Conservation (phyloP, 352 stramenopile genomes). For the Thalassiosira gravida region DNA sequence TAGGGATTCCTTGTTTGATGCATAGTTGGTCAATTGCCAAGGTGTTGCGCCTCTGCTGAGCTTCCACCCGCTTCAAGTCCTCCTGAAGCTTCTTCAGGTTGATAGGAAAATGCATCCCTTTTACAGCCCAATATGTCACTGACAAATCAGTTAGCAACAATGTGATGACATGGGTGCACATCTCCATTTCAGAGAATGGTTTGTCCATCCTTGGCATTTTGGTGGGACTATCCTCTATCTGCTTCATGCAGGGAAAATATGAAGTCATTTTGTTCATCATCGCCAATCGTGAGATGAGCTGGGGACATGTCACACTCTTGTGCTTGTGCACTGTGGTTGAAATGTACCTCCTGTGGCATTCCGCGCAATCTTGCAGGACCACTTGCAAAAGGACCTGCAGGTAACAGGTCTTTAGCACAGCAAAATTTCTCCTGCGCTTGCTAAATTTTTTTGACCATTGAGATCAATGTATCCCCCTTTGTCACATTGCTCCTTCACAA, state of each 20-base stretch:
- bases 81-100: background rate
- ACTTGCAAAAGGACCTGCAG: too few relatives aligned
- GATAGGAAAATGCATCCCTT: background rate
- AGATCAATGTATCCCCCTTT: background rate
- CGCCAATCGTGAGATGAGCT: background rate
- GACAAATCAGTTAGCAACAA: background rate
- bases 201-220: background rate
- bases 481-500: constrained; percentile 8
- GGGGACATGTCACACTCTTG: background rate
- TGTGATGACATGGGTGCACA: background rate
- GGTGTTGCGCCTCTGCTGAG: too few relatives aligned
- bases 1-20: too few relatives aligned
- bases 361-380: too few relatives aligned
- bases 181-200: background rate
- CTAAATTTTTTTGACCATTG: background rate
- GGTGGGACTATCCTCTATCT: background rate
- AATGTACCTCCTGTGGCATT: background rate
- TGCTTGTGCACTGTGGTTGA: background rate
- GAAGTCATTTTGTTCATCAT: background rate
- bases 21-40: too few relatives aligned
- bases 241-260: background rate
- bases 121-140: background rate
- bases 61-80: background rate
- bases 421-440: too few relatives aligned
- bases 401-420: too few relatives aligned